These are phyloP conservation scores for Cladosporium sp. DNA, from an alignment of 2,329 filamentous ascomycete genomes.

Conservation along the genomic window DNA sequence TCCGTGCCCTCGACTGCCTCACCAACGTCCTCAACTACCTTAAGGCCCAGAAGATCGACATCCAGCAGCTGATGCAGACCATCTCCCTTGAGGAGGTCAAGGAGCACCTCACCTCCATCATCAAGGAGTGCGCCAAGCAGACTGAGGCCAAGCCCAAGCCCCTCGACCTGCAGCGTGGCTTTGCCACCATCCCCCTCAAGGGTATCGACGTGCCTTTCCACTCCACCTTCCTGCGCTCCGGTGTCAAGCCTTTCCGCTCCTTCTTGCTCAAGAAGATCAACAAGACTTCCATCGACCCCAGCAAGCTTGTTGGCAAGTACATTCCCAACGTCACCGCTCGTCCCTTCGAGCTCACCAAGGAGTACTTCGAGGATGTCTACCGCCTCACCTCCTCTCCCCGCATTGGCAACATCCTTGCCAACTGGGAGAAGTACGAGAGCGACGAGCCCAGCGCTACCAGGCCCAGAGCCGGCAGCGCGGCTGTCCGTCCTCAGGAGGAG, in stretches of 20 bases:
- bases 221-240: constrained; percentile 94
- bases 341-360: constrained; percentile 93
- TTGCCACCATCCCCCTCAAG: constrained; percentile 92
- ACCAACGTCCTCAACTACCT: constrained; percentile 89
- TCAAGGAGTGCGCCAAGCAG: constrained; percentile 80
- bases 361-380: constrained; percentile 99
- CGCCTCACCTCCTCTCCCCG: constrained; percentile 78
- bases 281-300: constrained; percentile 96
- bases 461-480: constrained; percentile 32
- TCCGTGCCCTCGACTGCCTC: constrained; percentile 65
- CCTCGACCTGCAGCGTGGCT: constrained; percentile 87
- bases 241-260: constrained; percentile 97
- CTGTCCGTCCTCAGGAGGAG: constrained; percentile 21
- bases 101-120: constrained; percentile 84
- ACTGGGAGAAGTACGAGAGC: constrained; percentile 60
- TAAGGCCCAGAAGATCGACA: constrained; percentile 96
- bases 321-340: constrained; percentile 97
- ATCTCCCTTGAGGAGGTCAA: constrained; percentile 89
- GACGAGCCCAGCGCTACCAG: constrained; percentile 33
- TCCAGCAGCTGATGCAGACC: constrained; percentile 85
- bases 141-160: constrained; percentile 87
- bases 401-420: constrained; percentile 78
- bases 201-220: constrained; percentile 99
- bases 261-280: constrained; percentile 99
- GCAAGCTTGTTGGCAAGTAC: constrained; percentile 96